Conservation (phyloP, 2,329 filamentous ascomycete genomes). For the Fusarium hainanense region DNA sequence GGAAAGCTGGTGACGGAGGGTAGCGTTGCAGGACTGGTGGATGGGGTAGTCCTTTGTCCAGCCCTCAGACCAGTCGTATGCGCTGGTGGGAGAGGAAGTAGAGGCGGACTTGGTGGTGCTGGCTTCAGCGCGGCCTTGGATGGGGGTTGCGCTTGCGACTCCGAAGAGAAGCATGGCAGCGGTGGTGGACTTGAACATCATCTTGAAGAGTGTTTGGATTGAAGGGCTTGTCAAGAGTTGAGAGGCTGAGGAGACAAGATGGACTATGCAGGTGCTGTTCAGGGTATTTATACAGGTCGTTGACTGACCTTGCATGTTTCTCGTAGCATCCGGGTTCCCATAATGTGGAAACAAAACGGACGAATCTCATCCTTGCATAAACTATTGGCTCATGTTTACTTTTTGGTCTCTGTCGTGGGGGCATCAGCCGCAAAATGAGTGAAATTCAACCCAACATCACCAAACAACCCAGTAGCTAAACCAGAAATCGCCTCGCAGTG, state of each 20-base stretch:
- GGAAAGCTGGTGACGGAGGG: slow-evolving; percentile 66
- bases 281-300: slow-evolving; percentile 37
- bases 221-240: slow-evolving; percentile 13
- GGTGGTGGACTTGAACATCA: slow-evolving; percentile 44
- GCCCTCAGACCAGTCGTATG: slow-evolving; percentile 50
- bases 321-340: slow-evolving; percentile 6
- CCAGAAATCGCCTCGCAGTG: neutral
- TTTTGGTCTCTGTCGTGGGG: slow-evolving; percentile 7
- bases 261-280: slow-evolving; percentile 12
- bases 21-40: slow-evolving; percentile 74
- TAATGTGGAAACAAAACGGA: neutral
- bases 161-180: slow-evolving; percentile 43
- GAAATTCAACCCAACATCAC: neutral
- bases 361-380: neutral
- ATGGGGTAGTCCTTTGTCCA: slow-evolving; percentile 59
- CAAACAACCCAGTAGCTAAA: slow-evolving; percentile 1
- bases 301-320: neutral
- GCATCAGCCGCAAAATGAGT: neutral
- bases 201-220: slow-evolving; percentile 24
- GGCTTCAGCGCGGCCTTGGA: slow-evolving; percentile 43
- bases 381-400: neutral
- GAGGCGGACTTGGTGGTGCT: slow-evolving; percentile 33
- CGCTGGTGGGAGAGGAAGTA: slow-evolving; percentile 33
- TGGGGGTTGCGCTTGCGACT: slow-evolving; percentile 46
- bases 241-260: slow-evolving; percentile 29